phyloP scores from a whole-genome alignment of 768 basidiomycete species.

The Naganishia onofrii region DNA sequence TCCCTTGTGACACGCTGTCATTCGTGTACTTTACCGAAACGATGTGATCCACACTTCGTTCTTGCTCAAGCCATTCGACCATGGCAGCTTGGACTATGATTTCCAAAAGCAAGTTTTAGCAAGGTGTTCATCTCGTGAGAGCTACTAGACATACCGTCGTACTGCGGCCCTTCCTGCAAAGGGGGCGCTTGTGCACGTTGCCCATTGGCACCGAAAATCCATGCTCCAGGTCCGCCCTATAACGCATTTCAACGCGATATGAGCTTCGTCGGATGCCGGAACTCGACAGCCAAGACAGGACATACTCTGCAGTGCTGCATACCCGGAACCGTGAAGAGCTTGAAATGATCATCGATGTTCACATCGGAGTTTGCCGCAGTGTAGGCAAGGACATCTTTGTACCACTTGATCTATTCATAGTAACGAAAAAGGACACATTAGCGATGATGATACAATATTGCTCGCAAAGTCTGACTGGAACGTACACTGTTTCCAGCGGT shows the following conservation, averaged over 20 bases:
- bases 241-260: not conserved
- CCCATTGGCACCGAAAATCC: conserved; percentile 5
- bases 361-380: conserved; percentile 7
- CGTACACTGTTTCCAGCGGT: conserved; percentile 12
- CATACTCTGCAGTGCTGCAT: conserved; percentile 12
- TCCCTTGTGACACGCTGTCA: not conserved
- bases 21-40: conserved; percentile 13
- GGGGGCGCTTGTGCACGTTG: conserved; percentile 9
- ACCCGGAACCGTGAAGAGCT: conserved; percentile 1
- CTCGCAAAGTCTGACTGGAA: not conserved
- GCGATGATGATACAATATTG: not conserved
- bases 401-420: conserved; percentile 13
- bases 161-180: not conserved
- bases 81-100: conserved; percentile 5
- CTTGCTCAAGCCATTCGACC: conserved; percentile 13
- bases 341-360: not conserved
- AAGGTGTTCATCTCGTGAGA: not conserved
- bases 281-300: not conserved
- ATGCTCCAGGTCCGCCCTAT: conserved; percentile 12
- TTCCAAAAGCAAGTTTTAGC: no score
- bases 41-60: not conserved
- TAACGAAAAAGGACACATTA: no score
- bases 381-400: conserved; percentile 9
- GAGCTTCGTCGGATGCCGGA: not conserved
- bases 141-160: not conserved